Percentiles rank a stretch among this genome's conserved stretches.
Conservation (phyloP, 108 stramenopile species). For the Chaetoceros tenuissimus region DNA sequence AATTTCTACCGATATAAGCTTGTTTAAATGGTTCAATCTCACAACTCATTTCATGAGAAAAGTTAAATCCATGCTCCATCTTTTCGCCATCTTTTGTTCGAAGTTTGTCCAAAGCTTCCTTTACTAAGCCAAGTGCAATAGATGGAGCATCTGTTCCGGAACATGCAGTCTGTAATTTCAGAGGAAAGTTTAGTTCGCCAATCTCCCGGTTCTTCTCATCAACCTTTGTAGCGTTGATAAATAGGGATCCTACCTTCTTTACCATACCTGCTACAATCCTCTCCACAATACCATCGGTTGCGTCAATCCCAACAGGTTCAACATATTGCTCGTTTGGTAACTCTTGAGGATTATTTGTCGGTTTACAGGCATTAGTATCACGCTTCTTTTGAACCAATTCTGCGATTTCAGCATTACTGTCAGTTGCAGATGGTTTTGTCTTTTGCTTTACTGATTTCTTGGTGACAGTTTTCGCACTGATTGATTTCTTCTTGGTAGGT, state of each 20-base stretch:
- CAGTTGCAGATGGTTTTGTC: constrained; percentile 1
- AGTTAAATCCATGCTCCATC: constrained; percentile 12
- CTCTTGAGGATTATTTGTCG: no score
- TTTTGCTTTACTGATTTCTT: not conserved
- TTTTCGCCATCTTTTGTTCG: not conserved
- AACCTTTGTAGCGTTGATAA: not conserved
- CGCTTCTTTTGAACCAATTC: constrained; percentile 8
- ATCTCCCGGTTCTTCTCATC: not conserved
- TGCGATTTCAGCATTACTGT: constrained; percentile 2
- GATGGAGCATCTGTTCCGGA: constrained; percentile 76
- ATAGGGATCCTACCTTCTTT: constrained; percentile 38
- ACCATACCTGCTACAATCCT: constrained; percentile 45
- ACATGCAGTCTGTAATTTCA: constrained; percentile 58
- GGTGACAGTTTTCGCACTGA: not conserved
- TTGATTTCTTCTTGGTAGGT: constrained; percentile 2
- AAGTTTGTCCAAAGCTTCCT: constrained; percentile 41
- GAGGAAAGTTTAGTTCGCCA: constrained; percentile 21
- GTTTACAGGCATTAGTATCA: no score
- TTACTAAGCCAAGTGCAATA: constrained; percentile 46
- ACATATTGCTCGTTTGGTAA: constrained; percentile 40
- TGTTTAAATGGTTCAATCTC: constrained; percentile 80
- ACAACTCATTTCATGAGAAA: constrained; percentile 57
- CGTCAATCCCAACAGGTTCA: constrained; percentile 70
- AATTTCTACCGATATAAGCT: constrained; percentile 66
- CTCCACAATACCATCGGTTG: constrained; percentile 68